phyloP scores from a whole-genome alignment of 2,329 filamentous ascomycete genomes.

The Hypomyces rosellus region DNA sequence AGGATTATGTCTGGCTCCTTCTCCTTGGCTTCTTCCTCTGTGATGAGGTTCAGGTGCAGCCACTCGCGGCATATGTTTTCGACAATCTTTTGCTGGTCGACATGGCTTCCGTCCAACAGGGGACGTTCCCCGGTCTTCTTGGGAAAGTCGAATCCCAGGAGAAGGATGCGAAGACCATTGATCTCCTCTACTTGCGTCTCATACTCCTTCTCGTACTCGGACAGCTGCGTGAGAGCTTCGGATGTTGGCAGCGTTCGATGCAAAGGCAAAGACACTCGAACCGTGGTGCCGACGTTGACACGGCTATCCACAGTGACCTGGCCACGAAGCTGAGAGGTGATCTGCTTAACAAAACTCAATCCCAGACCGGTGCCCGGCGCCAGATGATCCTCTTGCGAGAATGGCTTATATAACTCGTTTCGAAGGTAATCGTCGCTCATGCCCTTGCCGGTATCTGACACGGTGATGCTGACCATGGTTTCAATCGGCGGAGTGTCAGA shows the following conservation, averaged over 20 bases:
- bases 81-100: neutral
- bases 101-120: slow-evolving; percentile 3
- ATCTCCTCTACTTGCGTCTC: slow-evolving; percentile 22
- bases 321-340: slow-evolving; percentile 53
- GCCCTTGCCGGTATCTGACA: slow-evolving; percentile 60
- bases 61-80: slow-evolving; percentile 24
- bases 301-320: slow-evolving; percentile 49
- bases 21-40: slow-evolving; percentile 6
- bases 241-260: slow-evolving; percentile 2
- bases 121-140: neutral
- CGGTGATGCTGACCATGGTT: slow-evolving; percentile 32
- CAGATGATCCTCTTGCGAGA: slow-evolving; percentile 57
- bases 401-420: slow-evolving; percentile 55
- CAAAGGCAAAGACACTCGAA: slow-evolving; percentile 28
- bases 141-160: slow-evolving; percentile 17
- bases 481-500: slow-evolving; percentile 3
- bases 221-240: neutral
- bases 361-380: slow-evolving; percentile 58
- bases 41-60: slow-evolving; percentile 25
- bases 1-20: slow-evolving; percentile 22
- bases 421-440: slow-evolving; percentile 58
- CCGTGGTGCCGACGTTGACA: slow-evolving; percentile 30
- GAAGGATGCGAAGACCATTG: slow-evolving; percentile 23
- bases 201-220: slow-evolving; percentile 22
- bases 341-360: slow-evolving; percentile 55